phyloP scores from a whole-genome alignment of 331 rosid species.

The Rosa hybrid region DNA sequence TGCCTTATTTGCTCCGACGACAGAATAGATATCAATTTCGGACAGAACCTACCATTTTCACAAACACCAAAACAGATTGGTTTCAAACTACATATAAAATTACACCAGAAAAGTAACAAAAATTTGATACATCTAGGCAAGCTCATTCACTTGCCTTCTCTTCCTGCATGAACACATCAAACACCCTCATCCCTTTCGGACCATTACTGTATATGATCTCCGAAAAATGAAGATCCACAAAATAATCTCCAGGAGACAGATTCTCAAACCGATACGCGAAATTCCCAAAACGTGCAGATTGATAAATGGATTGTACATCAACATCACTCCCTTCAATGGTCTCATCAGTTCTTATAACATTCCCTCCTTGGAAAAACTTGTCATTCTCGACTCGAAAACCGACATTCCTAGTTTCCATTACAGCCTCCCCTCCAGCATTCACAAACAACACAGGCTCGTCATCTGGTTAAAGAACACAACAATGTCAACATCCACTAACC shows the following conservation, averaged over 20 bases:
- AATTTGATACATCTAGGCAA: neutral
- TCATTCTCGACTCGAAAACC: constrained; percentile 4
- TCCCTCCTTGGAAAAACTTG: constrained; percentile 18
- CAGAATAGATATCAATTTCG: constrained; percentile 21
- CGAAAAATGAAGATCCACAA: constrained; percentile 19
- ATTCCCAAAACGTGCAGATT: constrained; percentile 23
- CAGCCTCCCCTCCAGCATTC: constrained; percentile 29
- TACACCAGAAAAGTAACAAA: neutral
- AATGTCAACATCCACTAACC: neutral
- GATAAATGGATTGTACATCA: constrained; percentile 17
- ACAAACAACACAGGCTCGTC: constrained; percentile 10
- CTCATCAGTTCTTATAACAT: constrained; percentile 22
- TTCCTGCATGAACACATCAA: constrained; percentile 20
- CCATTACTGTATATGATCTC: constrained; percentile 26
- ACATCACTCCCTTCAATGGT: constrained; percentile 9
- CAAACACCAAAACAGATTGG: neutral
- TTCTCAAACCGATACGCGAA: constrained; percentile 18
- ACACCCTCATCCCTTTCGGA: constrained; percentile 28
- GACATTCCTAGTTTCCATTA: neutral
- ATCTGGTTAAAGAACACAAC: constrained; percentile 2
- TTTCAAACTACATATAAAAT: neutral
- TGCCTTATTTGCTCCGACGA: constrained; percentile 24
- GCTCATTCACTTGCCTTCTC: constrained; percentile 20
- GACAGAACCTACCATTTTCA: constrained; percentile 15
- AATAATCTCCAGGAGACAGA: constrained; percentile 17